Evolutionary conservation across 2,329 filamentous ascomycete species (phyloP), one percentile per base, ranked within the genome.

Genomic region (Ophiostoma sp.): DNA sequence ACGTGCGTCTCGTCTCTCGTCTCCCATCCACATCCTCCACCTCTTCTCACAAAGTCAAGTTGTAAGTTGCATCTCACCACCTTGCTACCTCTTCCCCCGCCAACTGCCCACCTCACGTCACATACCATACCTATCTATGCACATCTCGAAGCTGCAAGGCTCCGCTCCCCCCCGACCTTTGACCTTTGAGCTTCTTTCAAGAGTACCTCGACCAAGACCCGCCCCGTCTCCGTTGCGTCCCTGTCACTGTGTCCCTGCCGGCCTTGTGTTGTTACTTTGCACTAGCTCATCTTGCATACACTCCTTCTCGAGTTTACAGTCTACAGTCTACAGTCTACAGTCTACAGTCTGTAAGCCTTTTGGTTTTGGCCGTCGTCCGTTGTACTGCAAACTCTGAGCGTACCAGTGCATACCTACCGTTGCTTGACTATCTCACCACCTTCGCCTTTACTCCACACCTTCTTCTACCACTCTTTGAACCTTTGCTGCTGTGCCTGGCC

Each of bases 1-100:
- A 27, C 27, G 27, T 27, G 27, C 27, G 27, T 27, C 27, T 27
- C 27, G 27, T 27, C 27, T 27, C 27, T 27, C 27, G 27, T 27
- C 27, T 27, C 27, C 52, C 55, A 27, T 40, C 55, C 55, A 60
- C 55, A 14, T 40, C 52, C 12, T 60, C 55, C 27, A 38, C 12
- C 55, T 60, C n/a, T 12, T 58, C 5, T 5, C 9, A 36, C 27
- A 18, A 27, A 11, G 36, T 3, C 27, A 60, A 60, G 27, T 60
- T 36, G 55, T 40, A 47, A 64, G 62, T 64, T 64, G 41, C 62
- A 64, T 64, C 62, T 45, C n/a, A 64, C 41, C 62, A 64, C 41
- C 62, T 8, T 27, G 55, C 55, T 58, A 27, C 52, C 7, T 58
- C 18, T 14, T 11, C 45, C 45, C 16, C 11, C 16, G 6, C 7